Percentiles rank a stretch among this genome's conserved stretches.
Evolutionary conservation across 2,329 filamentous ascomycete species (phyloP).

Genomic region (Tolypocladium nubicola): DNA sequence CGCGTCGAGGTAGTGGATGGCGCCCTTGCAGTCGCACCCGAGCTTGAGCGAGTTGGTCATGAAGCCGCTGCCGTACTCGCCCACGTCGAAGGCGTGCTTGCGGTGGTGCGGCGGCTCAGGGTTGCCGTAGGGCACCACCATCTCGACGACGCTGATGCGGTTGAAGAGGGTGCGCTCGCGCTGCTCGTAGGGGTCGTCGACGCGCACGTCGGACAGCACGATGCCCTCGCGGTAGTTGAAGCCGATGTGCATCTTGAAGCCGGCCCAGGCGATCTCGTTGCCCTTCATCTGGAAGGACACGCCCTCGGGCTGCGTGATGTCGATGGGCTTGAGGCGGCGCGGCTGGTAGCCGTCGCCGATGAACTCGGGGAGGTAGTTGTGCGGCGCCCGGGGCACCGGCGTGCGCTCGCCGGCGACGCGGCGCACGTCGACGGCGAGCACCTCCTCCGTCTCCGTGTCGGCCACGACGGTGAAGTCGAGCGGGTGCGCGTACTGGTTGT

Average conservation of each 20-base stretch:
- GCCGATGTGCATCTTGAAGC: constrained; percentile 61
- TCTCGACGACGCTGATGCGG: constrained; percentile 57
- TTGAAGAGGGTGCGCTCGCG: constrained; percentile 51
- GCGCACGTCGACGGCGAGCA: constrained; percentile 32
- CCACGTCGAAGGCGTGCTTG: constrained; percentile 61
- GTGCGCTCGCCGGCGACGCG: constrained; percentile 36
- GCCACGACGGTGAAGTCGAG: constrained; percentile 35
- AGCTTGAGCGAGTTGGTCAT: constrained; percentile 56
- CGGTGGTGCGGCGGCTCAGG: constrained; percentile 51
- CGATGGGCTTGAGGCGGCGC: constrained; percentile 24
- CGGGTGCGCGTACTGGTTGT: constrained; percentile 52
- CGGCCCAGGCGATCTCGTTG: constrained; percentile 45
- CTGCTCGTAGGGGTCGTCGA: constrained; percentile 37
- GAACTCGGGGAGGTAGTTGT: constrained; percentile 27
- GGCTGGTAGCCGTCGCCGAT: constrained; percentile 23
- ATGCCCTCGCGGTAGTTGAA: constrained; percentile 64
- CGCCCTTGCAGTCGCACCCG: constrained; percentile 52
- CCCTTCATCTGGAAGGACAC: constrained; percentile 35
- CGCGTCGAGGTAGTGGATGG: constrained; percentile 34
- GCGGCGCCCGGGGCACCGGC: constrained; percentile 26
- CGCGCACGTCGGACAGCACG: constrained; percentile 58
- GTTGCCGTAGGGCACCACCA: constrained; percentile 61
- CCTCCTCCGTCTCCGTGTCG: constrained; percentile 36
- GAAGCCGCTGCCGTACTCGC: constrained; percentile 54
- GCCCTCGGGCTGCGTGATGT: constrained; percentile 28